A percentile compares a stretch with the other conserved stretches of the same genome.
phyloP scores from a whole-genome alignment of 108 stramenopile species.

The Skeletonema costatum region DNA sequence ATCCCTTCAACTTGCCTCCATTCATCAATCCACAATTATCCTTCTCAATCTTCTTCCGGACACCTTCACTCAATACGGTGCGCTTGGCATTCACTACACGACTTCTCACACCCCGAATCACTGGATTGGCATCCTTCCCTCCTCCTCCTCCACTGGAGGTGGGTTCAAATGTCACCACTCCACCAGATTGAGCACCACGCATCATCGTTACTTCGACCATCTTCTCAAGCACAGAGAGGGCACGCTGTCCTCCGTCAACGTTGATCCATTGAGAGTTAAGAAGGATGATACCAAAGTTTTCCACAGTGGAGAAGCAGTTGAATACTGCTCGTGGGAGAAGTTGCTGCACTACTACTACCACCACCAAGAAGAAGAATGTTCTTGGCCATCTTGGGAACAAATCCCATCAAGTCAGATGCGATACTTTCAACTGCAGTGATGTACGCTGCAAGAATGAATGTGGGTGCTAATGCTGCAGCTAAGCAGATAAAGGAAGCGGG shows the following conservation, averaged over 20 bases:
- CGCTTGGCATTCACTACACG: constrained; percentile 77
- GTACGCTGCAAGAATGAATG: constrained; percentile 32
- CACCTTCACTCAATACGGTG: constrained; percentile 54
- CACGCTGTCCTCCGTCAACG: constrained; percentile 39
- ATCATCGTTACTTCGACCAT: constrained; percentile 82
- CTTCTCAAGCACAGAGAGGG: constrained; percentile 60
- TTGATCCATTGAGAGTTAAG: constrained; percentile 58
- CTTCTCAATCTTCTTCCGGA: constrained; percentile 44
- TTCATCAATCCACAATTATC: constrained; percentile 2
- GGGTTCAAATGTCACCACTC: constrained; percentile 51
- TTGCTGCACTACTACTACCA: too few relatives aligned
- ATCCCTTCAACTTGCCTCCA: constrained; percentile 6
- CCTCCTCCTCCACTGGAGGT: not conserved
- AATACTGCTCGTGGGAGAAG: too few relatives aligned
- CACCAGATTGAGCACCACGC: constrained; percentile 79
- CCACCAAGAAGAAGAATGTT: not conserved
- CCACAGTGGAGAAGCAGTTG: constrained; percentile 58
- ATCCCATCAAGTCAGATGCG: constrained; percentile 61
- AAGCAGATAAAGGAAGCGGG: too few relatives aligned
- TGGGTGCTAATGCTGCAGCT: not conserved
- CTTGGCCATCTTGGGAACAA: not conserved
- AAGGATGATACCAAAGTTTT: constrained; percentile 74
- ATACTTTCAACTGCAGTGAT: constrained; percentile 66
- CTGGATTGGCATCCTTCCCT: not conserved
- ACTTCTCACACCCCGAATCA: constrained; percentile 46